Evolutionary conservation across 1,139 yeast genomes (phyloP).

Genomic region (Groenewaldozyma auringiensis): DNA sequence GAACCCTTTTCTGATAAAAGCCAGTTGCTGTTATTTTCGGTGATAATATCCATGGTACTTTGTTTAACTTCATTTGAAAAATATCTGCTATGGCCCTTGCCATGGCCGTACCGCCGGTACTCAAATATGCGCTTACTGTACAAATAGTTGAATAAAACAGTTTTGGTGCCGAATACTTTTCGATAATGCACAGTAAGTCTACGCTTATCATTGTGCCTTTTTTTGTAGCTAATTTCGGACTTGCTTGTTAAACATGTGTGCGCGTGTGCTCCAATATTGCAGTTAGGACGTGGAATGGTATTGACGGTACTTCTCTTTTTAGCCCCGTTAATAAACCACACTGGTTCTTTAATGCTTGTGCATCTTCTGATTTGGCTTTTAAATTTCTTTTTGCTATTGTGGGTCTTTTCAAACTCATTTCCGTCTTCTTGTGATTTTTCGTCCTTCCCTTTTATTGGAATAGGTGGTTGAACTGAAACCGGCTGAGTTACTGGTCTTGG

Average conservation of each 20-base stretch:
- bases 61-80: not conserved
- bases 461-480: not conserved
- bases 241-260: not conserved
- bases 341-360: not conserved
- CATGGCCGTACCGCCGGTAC: constrained; percentile 9
- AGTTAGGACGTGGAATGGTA: not conserved
- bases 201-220: not conserved
- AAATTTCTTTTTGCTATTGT: not conserved
- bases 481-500: not conserved
- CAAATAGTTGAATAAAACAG: not conserved
- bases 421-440: not conserved
- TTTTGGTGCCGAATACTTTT: not conserved
- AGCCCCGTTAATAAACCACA: not conserved
- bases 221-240: not conserved
- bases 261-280: too few relatives aligned
- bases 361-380: not conserved
- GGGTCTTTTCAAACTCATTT: not conserved
- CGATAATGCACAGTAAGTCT: not conserved
- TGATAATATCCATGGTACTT: not conserved
- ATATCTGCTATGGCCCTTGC: not conserved
- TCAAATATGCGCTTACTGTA: constrained; percentile 1
- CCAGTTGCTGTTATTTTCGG: not conserved
- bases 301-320: not conserved
- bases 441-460: not conserved
- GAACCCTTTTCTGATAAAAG: not conserved